phyloP scores from a whole-genome alignment of 768 basidiomycete genomes.

The Russula sp. region DNA sequence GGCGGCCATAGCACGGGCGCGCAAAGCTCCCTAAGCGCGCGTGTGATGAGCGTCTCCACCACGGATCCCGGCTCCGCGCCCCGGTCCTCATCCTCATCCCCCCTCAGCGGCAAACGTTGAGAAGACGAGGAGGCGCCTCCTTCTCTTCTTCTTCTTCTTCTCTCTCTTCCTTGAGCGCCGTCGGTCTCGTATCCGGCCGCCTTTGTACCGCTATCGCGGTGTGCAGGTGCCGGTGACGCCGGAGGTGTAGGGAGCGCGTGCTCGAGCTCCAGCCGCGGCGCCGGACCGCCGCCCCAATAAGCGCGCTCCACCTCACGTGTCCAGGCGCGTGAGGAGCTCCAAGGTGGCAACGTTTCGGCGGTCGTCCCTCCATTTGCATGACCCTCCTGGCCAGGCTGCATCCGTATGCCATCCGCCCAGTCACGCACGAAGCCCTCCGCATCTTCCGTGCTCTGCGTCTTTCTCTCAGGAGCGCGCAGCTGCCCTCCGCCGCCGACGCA shows the following conservation, averaged over 20 bases:
- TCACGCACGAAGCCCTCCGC: conserved; percentile 61
- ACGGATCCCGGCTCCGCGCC: not conserved
- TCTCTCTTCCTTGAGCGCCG: not conserved
- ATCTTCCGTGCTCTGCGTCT: conserved; percentile 31
- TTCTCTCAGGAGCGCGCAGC: conserved; percentile 28
- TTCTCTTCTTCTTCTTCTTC: too few species aligned
- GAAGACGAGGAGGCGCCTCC: not conserved
- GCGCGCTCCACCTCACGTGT: conserved; percentile 69
- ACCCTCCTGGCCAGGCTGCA: not conserved
- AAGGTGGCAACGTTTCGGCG: conserved; percentile 41
- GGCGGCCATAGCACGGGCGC: conserved; percentile 13
- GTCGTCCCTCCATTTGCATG: not conserved
- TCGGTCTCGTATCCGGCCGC: not conserved
- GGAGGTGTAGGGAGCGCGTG: conserved; percentile 37
- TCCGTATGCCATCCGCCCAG: conserved; percentile 52
- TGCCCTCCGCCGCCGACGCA: conserved; percentile 98
- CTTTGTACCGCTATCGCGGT: not conserved
- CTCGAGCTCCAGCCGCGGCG: conserved; percentile 14
- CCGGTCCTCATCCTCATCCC: not conserved
- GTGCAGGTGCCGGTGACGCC: conserved; percentile 29
- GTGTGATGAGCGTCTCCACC: conserved; percentile 34
- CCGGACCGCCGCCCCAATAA: conserved; percentile 55
- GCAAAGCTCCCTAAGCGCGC: conserved; percentile 39
- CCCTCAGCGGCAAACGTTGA: not conserved
- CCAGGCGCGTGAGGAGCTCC: conserved; percentile 82